These are phyloP conservation scores for Chlorella sp. DNA, from an alignment of 139 green algal species.

Conservation along the genomic window DNA sequence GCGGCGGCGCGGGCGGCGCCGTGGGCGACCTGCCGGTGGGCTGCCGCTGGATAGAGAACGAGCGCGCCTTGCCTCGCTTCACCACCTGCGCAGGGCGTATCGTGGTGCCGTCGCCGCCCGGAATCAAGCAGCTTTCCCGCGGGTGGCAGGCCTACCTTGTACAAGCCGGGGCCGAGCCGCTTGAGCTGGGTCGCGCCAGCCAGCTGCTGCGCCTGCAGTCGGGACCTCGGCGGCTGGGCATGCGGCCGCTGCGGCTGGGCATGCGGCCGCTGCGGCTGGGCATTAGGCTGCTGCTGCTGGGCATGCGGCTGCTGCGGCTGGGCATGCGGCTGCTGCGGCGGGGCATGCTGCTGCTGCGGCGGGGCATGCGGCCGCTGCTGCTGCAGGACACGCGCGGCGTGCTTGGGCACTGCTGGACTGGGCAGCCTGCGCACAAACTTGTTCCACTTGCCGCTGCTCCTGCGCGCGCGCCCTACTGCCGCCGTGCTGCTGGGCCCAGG, in stretches of 20 bases:
- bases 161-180: conserved; percentile 36
- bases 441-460: not conserved
- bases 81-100: not conserved
- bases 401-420: not conserved
- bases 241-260: no score
- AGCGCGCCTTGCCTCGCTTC: not conserved
- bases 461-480: not conserved
- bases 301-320: not conserved
- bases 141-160: conserved; percentile 19
- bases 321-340: not conserved
- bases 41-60: conserved; percentile 13
- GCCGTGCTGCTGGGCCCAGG: not conserved
- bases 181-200: conserved; percentile 22
- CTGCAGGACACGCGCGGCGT: not conserved
- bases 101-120: not conserved
- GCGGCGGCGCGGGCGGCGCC: not conserved
- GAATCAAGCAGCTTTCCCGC: conserved; percentile 3
- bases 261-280: not conserved
- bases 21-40: not conserved
- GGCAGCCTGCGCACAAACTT: not conserved
- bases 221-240: no score
- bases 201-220: not conserved
- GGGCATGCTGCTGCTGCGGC: not conserved
- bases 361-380: not conserved
- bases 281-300: not conserved